A percentile compares a stretch with the other conserved stretches of the same genome.
phyloP scores from a whole-genome alignment of 768 basidiomycete genomes.

The Podaxis rugospora region DNA sequence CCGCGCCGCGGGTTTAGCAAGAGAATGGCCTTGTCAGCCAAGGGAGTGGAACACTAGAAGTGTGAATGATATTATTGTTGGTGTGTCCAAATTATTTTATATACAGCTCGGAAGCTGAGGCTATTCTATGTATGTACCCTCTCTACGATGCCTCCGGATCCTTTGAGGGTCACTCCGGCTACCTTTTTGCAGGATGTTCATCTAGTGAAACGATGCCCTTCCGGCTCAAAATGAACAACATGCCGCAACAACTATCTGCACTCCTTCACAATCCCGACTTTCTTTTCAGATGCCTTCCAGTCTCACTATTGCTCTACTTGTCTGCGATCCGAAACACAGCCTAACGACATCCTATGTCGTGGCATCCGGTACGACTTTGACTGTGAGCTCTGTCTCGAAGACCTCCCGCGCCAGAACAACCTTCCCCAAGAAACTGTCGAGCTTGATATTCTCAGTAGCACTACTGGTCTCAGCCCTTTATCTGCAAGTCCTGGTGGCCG shows the following conservation, averaged over 20 bases:
- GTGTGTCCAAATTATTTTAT: not conserved
- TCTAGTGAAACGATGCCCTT: not conserved
- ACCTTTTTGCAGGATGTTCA: conserved; percentile 2
- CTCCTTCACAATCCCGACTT: not conserved
- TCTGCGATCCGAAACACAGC: not conserved
- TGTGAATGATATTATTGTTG: not conserved
- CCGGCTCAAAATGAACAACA: not conserved
- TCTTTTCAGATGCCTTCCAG: not conserved
- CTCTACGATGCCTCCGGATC: not conserved
- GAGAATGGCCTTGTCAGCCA: not conserved
- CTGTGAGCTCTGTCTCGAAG: not conserved
- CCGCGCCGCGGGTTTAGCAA: not conserved
- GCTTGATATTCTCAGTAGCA: not conserved
- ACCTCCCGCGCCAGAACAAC: not conserved
- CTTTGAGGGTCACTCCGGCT: conserved; percentile 1
- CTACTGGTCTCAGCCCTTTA: not conserved
- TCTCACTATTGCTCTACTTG: not conserved
- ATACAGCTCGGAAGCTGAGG: not conserved
- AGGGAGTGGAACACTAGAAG: not conserved
- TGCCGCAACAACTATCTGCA: not conserved
- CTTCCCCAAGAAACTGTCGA: not conserved
- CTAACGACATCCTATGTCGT: not conserved
- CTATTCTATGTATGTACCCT: not conserved
- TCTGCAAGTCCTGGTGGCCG: not conserved
- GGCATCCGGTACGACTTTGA: not conserved